A percentile compares a stretch with the other conserved stretches of the same genome.
Evolutionary conservation across 176 grass and related monocot species (phyloP).

Genomic region (Urochloa ruziziensis): DNA sequence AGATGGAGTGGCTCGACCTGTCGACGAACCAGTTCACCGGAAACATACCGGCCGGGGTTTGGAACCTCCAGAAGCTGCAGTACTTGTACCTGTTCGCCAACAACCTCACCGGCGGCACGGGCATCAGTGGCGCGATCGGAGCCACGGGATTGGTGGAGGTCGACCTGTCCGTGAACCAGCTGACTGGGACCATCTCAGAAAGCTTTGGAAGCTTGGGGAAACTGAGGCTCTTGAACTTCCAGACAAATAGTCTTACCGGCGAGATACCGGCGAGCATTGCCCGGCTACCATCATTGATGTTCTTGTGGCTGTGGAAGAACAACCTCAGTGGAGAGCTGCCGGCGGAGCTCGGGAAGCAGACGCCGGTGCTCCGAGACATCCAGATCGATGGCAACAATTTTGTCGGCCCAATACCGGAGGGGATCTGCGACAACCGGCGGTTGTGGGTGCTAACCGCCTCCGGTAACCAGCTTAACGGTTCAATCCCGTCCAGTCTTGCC

Average conservation of each 20-base stretch:
- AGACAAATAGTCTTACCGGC: constrained; percentile 52
- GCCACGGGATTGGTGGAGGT: constrained; percentile 24
- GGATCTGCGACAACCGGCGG: constrained; percentile 36
- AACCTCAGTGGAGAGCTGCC: constrained; percentile 54
- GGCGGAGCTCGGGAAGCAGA: constrained; percentile 60
- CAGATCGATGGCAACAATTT: constrained; percentile 59
- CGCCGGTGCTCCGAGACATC: constrained; percentile 46
- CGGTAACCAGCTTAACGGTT: constrained; percentile 52
- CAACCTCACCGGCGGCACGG: constrained; percentile 34
- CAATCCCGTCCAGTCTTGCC: constrained; percentile 55
- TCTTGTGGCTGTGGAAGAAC: constrained; percentile 52
- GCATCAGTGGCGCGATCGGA: constrained; percentile 18
- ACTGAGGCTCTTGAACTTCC: constrained; percentile 33
- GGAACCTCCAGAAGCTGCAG: constrained; percentile 58
- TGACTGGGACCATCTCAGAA: constrained; percentile 61
- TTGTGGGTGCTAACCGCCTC: constrained; percentile 37
- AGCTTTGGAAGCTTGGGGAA: constrained; percentile 53
- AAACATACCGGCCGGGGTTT: constrained; percentile 45
- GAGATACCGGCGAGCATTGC: constrained; percentile 62
- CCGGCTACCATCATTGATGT: constrained; percentile 33
- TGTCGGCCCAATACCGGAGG: constrained; percentile 57
- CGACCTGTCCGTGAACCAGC: constrained; percentile 52
- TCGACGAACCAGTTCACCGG: constrained; percentile 43
- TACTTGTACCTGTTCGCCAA: constrained; percentile 31
- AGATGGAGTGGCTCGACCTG: constrained; percentile 49